These are phyloP conservation scores for Pseudophaeomoniella oleicola DNA, from an alignment of 2,329 filamentous ascomycete species.

Conservation along the genomic window DNA sequence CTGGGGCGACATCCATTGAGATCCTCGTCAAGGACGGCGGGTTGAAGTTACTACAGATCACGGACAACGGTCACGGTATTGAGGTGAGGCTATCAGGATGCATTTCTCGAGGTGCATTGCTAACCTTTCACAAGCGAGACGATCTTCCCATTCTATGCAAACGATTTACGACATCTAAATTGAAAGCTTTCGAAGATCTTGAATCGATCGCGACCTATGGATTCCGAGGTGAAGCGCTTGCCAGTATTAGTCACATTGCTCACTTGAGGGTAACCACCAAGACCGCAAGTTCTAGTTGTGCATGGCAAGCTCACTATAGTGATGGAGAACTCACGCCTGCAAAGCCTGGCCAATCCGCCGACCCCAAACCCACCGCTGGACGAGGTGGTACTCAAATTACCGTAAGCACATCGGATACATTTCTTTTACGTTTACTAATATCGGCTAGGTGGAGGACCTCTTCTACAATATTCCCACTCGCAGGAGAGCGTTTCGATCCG, in stretches of 20 bases:
- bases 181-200: conserved; percentile 86
- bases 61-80: conserved; percentile 92
- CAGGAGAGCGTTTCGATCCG: conserved; percentile 74
- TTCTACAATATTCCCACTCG: conserved; percentile 94
- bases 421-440: no score
- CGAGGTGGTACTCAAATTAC: conserved; percentile 86
- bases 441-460: conserved; percentile 61
- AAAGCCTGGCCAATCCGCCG: conserved; percentile 74
- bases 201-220: conserved; percentile 85
- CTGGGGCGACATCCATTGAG: conserved; percentile 83
- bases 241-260: conserved; percentile 96
- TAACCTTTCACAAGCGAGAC: conserved; percentile 49
- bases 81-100: conserved; percentile 50
- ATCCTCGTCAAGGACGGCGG: conserved; percentile 90
- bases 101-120: conserved; percentile 1
- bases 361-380: conserved; percentile 78
- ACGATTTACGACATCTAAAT: conserved; percentile 90
- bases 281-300: conserved; percentile 72
- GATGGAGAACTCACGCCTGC: conserved; percentile 66
- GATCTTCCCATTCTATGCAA: conserved; percentile 87
- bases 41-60: conserved; percentile 88
- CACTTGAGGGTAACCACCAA: conserved; percentile 92
- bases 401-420: no score
- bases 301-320: conserved; percentile 80
- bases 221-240: conserved; percentile 91